phyloP scores from a whole-genome alignment of 208 protist genomes.

The Borovskyia barvae region DNA sequence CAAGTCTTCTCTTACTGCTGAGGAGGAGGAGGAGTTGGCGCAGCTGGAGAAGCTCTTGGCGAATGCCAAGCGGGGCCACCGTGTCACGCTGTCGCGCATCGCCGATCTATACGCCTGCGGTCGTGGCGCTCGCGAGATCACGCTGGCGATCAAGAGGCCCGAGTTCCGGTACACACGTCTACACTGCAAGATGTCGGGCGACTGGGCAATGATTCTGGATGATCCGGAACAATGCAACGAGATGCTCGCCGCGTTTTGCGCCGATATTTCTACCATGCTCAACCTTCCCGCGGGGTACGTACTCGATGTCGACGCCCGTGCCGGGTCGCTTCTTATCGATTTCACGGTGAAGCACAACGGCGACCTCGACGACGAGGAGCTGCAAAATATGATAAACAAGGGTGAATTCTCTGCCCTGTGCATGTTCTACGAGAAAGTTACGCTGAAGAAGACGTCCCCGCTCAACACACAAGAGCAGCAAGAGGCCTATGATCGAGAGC shows the following conservation, averaged over 20 bases:
- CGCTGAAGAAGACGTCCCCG: constrained; percentile 50
- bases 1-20: constrained; percentile 40
- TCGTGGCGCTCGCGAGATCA: constrained; percentile 62
- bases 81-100: constrained; percentile 55
- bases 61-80: constrained; percentile 51
- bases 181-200: constrained; percentile 59
- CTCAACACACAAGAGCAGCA: constrained; percentile 67
- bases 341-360: constrained; percentile 74
- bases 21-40: constrained; percentile 74
- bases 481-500: constrained; percentile 22
- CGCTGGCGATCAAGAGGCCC: constrained; percentile 31
- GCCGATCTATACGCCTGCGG: constrained; percentile 50
- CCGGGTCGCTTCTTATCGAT: constrained; percentile 47
- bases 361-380: constrained; percentile 48
- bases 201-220: constrained; percentile 54
- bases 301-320: constrained; percentile 43
- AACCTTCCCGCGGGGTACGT: constrained; percentile 43
- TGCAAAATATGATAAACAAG: constrained; percentile 66
- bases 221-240: constrained; percentile 37
- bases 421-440: constrained; percentile 69
- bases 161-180: constrained; percentile 57
- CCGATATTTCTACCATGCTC: constrained; percentile 44
- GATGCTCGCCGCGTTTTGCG: constrained; percentile 40
- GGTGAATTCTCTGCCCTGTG: constrained; percentile 46
- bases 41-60: constrained; percentile 58